Evolutionary conservation across 176 grass and related monocot species (phyloP), one percentile per base, ranked within the genome.

Genomic region (Oryza punctata): DNA sequence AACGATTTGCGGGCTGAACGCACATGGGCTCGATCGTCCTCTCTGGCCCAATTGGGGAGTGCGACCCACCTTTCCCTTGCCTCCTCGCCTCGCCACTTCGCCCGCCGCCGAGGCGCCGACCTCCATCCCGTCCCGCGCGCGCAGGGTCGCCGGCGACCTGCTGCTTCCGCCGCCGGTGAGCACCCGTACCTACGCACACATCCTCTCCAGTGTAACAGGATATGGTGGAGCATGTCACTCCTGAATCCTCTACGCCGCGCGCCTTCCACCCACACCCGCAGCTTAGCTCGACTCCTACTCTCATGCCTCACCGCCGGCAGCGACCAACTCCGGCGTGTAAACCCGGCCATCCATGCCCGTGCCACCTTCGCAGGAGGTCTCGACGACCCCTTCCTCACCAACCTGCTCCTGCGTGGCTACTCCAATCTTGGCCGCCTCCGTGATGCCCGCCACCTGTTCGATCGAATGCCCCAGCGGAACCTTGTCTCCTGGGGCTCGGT

Each of bases 401-500:
- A 89, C 32, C 77, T 94, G 27, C 82, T 97, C 15, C 80, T 97
- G 3, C 78, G 79, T 1, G 92, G 85, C 0, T 97, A 89, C 68
- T 82, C 80, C 0, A 92, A 97, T 80, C 80, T 80, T 7, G 86
- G 81, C 32, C 67, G 52, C 38, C 74, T 87, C 72, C 7, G 21
- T 0, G 46, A 76, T 13, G 94, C 94, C 10, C 90, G 79, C 29
- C 12, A 24, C 32, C 59, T 94, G 74, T 94, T 97, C 87, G 88
- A 94, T 29, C 24, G 78, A 67, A 94, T 92, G 85, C 75, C 67
- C 0, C 32, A 80, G 7, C 89, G 82, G 7, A 90, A 97, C 50
- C 69, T 90, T 21, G 81, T 92, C 69, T 89, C 94, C 75, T 94
- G 94, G 92, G 87, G 86, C n/a, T 91, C 88, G 1, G 83, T 47